Base-by-base conservation (phyloP, 352 stramenopile genomes). In the Nannochloropsis limnetica region DNA sequence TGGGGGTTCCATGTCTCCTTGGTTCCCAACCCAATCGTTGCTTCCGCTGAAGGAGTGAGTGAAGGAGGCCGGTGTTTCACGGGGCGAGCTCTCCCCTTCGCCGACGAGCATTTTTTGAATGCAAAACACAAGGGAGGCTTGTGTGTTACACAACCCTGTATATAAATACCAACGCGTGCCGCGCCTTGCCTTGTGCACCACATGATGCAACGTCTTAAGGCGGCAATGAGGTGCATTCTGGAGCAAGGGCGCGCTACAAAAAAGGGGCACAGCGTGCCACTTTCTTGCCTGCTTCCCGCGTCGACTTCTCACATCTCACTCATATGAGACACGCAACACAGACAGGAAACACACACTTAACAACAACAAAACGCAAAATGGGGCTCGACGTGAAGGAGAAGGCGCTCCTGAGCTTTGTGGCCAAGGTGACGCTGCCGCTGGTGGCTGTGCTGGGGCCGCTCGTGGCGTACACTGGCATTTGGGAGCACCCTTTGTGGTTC, bases 311-410 rank as follows among this genome's bases (percentile, higher is more conserved):
- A 1, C 37, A 14, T 49, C 17, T 14, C 37, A 49, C 37, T 1
- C 37, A 14, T 14, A 49, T 14, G 17, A 49, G 8, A 17, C 37
- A 49, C 4, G 17, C 1, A 6, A 15, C 1, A 9, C 37, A 49
- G 37, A 49, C 37, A 49, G 4, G 37, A n/a, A n/a, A n/a, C 37
- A 49, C 8, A 49, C 32, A 44, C 32, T n/a, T n/a, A n/a, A 44
- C 32, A 44, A 44, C 37, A 14, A 49, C 8, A 1, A 49, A 49
- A 49, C 8, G 37, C 8, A 49, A 49, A 25, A 74, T 74, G 61
- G 61, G 61, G 11, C 61, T 74, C 61, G 61, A 74, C 61, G 61
- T 74, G 61, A 74, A 74, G 61, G 61, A 74, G 11, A 74, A 74
- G 4, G 61, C 61, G 20, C 61, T 74, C 61, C 61, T 74, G n/a